Evolutionary conservation across 2,329 filamentous ascomycete genomes (phyloP), one percentile per base, ranked within the genome.

Genomic region (Verticillium albo-atrum): DNA sequence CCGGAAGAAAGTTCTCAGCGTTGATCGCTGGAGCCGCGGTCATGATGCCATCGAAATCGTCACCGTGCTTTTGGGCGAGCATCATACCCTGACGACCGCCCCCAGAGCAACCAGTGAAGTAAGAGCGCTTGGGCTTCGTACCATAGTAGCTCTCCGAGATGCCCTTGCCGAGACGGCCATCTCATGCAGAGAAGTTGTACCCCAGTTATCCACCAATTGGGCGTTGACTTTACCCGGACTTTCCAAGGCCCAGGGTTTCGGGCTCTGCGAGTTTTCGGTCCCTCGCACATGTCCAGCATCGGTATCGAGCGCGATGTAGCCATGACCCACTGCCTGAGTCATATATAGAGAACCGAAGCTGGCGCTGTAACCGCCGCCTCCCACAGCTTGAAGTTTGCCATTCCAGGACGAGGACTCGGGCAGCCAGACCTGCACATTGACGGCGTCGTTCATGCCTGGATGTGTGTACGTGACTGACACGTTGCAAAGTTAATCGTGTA

Each of bases 81-180:
- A 81, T 82, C 32, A 84, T 71, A 4, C 82, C 85, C 71, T 87
- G 82, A 0, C 84, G 75, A 1, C 85, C 84, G 6, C 85, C 85
- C 0, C 82, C 80, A 0, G 82, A 86, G 65, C 85, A 87, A 6
- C 85, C 85, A 2, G 80, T 66, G 61, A 80, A 86, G 68, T 87
- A 87, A 2, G 60, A 34, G 0, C 76, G 80, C 58, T 78, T 80
- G 0, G 71, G 54, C 30, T 20, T 30, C n/a, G n/a, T n/a, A n/a
- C n/a, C n/a, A n/a, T n/a, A n/a, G n/a, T n/a, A n/a, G n/a, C n/a
- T n/a, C n/a, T n/a, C n/a, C n/a, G n/a, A n/a, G n/a, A n/a, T n/a
- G n/a, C n/a, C n/a, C n/a, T n/a, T n/a, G n/a, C n/a, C n/a, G n/a
- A n/a, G n/a, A n/a, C n/a, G n/a, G n/a, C n/a, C n/a, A n/a, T n/a